These are phyloP conservation scores for Xylaria intraflava DNA, from an alignment of 495 filamentous ascomycete species.

Conservation along the genomic window DNA sequence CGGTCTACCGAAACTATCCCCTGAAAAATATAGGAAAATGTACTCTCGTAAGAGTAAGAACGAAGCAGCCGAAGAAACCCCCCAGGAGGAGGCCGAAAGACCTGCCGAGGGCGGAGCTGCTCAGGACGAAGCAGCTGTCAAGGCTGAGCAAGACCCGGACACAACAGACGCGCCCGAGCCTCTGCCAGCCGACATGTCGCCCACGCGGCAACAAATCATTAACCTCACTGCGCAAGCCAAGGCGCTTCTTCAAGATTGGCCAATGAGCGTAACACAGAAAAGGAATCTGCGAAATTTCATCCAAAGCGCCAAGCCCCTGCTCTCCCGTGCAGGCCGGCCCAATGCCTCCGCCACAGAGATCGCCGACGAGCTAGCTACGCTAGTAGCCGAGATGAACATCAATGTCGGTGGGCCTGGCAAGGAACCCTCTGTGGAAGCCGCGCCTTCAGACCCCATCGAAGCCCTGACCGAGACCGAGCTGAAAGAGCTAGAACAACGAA, in stretches of 20 bases:
- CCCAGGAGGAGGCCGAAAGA: conserved; percentile 25
- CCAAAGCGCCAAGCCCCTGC: conserved; percentile 21
- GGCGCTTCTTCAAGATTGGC: conserved; percentile 15
- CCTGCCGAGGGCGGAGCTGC: conserved; percentile 20
- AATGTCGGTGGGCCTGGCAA: neutral
- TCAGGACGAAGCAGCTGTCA: conserved; percentile 11
- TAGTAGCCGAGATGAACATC: conserved; percentile 20
- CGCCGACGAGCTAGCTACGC: conserved; percentile 22
- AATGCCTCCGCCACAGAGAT: conserved; percentile 17
- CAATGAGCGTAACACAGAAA: conserved; percentile 30
- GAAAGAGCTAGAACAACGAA: conserved; percentile 22
- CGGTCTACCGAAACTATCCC: conserved; percentile 56
- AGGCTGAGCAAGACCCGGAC: conserved; percentile 27
- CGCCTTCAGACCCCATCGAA: conserved; percentile 1
- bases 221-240: conserved; percentile 24
- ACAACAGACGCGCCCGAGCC: conserved; percentile 25
- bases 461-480: conserved; percentile 33
- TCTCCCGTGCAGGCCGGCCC: conserved; percentile 16
- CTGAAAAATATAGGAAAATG: conserved; percentile 4
- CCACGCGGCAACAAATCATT: conserved; percentile 18
- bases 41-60: conserved; percentile 4
- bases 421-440: neutral
- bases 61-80: conserved; percentile 21
- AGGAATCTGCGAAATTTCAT: conserved; percentile 28
- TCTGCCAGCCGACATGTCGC: conserved; percentile 19